Base-by-base conservation (phyloP, 2,329 filamentous ascomycete species). In the Scedosporium dehoogii region DNA sequence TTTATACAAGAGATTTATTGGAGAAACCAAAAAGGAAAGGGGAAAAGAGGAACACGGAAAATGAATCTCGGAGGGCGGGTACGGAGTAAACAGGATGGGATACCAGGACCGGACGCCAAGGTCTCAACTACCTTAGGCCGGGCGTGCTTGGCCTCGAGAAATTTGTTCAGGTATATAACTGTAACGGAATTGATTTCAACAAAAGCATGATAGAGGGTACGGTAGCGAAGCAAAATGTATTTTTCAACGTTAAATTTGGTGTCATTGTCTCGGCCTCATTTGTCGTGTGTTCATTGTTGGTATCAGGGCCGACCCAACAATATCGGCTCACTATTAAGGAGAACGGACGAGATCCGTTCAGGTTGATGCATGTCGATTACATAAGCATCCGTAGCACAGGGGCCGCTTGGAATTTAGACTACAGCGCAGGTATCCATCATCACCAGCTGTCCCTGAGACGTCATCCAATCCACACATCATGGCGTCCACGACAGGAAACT, bases 11-110 rank as follows among this genome's bases (percentile, higher is more conserved):
- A 23, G 18, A 3, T 38, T 33, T 56, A 61, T 29, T 16, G 29
- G 7, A 25, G 25, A 38, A 16, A 12, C 42, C 6, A 62, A 38
- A 61, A 51, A 73, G 81, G 68, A 80, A 92, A 90, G 86, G 51
- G 94, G 80, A 67, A 90, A 88, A 65, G 89, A 84, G 63, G 92
- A 77, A 69, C 91, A 94, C 65, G 96, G 90, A 41, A 96, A 89
- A 82, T 96, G 55, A 23, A 57, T 21, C 25, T 23, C n/a, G 21
- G 29, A n/a, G 21, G 57, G 21, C 21, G 41, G n/a, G 33, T 44
- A 44, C 38, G 58, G 38, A 44, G 58, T 44, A 46, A 46, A 27
- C 9, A n/a, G 16, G 58, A n/a, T 44, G 14, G 29, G 38, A 59
- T 46, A 27, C 33, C 18, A 23, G 38, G 58, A 41, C 27, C 23